A percentile compares a stretch with the other conserved stretches of the same genome.
Evolutionary conservation across 2,329 filamentous ascomycete genomes (phyloP).

Genomic region (Colletotrichum sidae): DNA sequence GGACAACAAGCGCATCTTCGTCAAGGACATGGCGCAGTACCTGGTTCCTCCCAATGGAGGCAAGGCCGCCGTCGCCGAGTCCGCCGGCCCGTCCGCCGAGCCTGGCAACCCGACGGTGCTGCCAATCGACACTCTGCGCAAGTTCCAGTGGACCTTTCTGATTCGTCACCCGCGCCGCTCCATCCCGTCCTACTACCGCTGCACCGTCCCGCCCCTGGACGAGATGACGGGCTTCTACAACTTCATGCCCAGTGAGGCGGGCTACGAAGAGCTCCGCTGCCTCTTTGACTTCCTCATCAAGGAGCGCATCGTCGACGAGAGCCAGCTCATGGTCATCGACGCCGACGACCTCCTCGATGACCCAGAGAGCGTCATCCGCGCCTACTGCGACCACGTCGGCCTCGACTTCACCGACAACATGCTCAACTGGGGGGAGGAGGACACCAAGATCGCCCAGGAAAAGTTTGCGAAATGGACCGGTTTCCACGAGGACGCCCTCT

Average conservation of each 20-base stretch:
- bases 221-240: conserved; percentile 85
- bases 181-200: conserved; percentile 94
- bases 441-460: conserved; percentile 77
- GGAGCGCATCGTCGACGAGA: conserved; percentile 77
- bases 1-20: conserved; percentile 88
- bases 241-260: conserved; percentile 89
- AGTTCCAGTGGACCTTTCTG: conserved; percentile 95
- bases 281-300: conserved; percentile 87
- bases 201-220: conserved; percentile 88
- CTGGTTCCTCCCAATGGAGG: conserved; percentile 80
- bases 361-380: conserved; percentile 78
- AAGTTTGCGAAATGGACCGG: conserved; percentile 97
- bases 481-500: conserved; percentile 94
- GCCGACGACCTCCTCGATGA: conserved; percentile 94
- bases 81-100: conserved; percentile 75
- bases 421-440: conserved; percentile 85
- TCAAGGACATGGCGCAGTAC: conserved; percentile 98
- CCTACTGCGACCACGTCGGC: conserved; percentile 85
- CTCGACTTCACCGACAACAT: conserved; percentile 81
- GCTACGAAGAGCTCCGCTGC: conserved; percentile 87
- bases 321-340: conserved; percentile 86
- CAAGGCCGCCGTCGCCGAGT: conserved; percentile 79
- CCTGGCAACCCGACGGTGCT: conserved; percentile 86
- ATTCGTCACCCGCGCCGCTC: conserved; percentile 94
- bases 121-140: conserved; percentile 77